Conservation (phyloP, 495 filamentous ascomycete genomes). For the Clohesyomyces aquaticus region DNA sequence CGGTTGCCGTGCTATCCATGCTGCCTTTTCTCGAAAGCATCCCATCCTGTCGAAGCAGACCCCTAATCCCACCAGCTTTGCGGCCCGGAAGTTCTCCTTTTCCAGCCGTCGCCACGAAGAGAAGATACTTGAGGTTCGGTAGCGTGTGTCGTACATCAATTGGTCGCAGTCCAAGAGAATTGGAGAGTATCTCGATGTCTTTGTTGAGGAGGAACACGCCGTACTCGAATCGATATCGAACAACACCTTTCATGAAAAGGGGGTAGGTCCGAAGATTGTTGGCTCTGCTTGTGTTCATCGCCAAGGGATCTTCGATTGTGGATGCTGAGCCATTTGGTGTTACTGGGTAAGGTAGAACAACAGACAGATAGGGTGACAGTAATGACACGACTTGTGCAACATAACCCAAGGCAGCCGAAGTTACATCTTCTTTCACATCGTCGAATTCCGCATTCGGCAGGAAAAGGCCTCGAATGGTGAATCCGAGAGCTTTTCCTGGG, state of each 20-base stretch:
- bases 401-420: slow-evolving; percentile 82
- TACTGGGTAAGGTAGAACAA: slow-evolving; percentile 81
- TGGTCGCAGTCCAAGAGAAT: slow-evolving; percentile 70
- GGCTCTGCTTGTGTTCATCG: slow-evolving; percentile 46
- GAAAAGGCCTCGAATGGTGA: slow-evolving; percentile 72
- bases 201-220: slow-evolving; percentile 93
- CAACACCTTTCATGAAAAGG: slow-evolving; percentile 73
- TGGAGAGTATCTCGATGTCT: slow-evolving; percentile 83
- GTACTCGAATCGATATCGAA: slow-evolving; percentile 90
- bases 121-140: slow-evolving; percentile 89
- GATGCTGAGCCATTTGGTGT: slow-evolving; percentile 70
- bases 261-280: slow-evolving; percentile 53
- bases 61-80: slow-evolving; percentile 76
- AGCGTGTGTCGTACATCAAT: slow-evolving; percentile 89
- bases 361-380: slow-evolving; percentile 79
- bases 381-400: slow-evolving; percentile 76
- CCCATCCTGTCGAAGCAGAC: slow-evolving; percentile 53
- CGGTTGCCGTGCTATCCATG: slow-evolving; percentile 32
- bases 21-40: slow-evolving; percentile 33
- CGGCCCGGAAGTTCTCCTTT: slow-evolving; percentile 75
- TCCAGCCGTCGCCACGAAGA: slow-evolving; percentile 81
- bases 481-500: slow-evolving; percentile 64
- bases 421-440: slow-evolving; percentile 63
- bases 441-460: slow-evolving; percentile 80
- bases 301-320: slow-evolving; percentile 79